These are phyloP conservation scores for Lactuca saligna DNA, from an alignment of 129 eudicot species.

Conservation along the genomic window DNA sequence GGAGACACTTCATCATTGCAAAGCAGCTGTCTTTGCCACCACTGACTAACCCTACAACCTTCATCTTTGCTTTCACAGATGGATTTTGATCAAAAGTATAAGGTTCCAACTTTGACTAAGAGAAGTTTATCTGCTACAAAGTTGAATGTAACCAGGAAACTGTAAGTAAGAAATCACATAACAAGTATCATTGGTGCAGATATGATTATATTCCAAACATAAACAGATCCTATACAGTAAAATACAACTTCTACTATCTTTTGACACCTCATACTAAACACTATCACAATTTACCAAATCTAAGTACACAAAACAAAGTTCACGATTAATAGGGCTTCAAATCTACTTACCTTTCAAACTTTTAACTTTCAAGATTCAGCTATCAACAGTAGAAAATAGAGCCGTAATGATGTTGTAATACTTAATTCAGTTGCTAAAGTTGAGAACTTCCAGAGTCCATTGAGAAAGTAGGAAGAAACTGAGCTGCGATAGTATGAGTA, in stretches of 20 bases:
- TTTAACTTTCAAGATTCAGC: background rate
- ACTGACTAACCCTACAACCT: constrained; percentile 94
- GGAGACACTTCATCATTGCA: constrained; percentile 89
- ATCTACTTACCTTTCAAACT: constrained; percentile 10
- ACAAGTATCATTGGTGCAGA: constrained; percentile 10
- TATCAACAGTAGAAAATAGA: background rate
- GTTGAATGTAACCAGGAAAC: background rate
- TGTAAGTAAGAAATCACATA: background rate
- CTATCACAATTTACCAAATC: background rate
- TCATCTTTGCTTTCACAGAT: constrained; percentile 44
- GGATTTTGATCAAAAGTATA: background rate
- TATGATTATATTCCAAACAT: constrained; percentile 9
- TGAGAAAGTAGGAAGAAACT: constrained; percentile 2
- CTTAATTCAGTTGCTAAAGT: background rate
- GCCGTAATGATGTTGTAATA: background rate
- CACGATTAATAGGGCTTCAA: constrained; percentile 4
- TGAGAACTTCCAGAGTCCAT: background rate
- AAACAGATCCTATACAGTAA: constrained; percentile 2
- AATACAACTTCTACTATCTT: constrained; percentile 16
- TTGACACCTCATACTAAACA: constrained; percentile 6
- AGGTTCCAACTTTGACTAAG: background rate
- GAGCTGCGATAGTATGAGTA: background rate
- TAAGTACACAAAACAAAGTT: constrained; percentile 1
- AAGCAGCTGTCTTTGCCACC: constrained; percentile 99
- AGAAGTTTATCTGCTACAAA: constrained; percentile 5